Evolutionary conservation across 495 filamentous ascomycete species (phyloP).

Genomic region (Penicillium longicatenatum): DNA sequence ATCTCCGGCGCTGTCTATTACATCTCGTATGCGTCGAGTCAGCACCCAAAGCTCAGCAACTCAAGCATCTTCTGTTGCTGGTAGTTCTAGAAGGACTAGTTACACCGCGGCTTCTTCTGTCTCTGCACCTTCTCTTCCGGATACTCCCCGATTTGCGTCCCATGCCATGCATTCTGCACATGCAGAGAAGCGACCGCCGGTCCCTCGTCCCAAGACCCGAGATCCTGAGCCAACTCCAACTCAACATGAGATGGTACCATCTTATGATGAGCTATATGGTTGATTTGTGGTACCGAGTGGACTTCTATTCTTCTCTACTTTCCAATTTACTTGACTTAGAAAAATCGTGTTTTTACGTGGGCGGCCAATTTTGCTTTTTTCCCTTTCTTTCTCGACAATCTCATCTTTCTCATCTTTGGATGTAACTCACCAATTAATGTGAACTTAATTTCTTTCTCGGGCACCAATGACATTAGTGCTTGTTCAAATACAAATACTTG

Average conservation of each 20-base stretch:
- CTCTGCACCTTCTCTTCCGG: constrained; percentile 33
- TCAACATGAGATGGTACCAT: constrained; percentile 42
- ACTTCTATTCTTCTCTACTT: background rate
- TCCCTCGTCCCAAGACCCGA: constrained; percentile 25
- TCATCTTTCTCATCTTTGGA: background rate
- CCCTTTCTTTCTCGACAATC: no score
- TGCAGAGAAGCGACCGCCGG: constrained; percentile 29
- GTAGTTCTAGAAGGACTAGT: constrained; percentile 43
- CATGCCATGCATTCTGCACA: constrained; percentile 15
- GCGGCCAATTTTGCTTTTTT: background rate
- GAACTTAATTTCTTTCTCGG: background rate
- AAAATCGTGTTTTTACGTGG: background rate
- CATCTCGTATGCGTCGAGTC: constrained; percentile 46
- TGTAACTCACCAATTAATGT: background rate
- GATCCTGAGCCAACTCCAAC: constrained; percentile 20
- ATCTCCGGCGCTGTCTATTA: constrained; percentile 45
- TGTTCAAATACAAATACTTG: background rate
- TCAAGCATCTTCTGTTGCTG: constrained; percentile 27
- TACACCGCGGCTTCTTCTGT: constrained; percentile 35
- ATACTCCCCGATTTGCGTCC: constrained; percentile 29
- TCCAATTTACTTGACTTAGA: constrained; percentile 4
- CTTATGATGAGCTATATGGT: constrained; percentile 49
- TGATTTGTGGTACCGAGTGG: no score
- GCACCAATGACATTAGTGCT: background rate
- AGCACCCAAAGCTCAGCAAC: constrained; percentile 39